These are phyloP conservation scores for Stachybotrys chartarum DNA, from an alignment of 2,329 filamentous ascomycete species.

Conservation along the genomic window DNA sequence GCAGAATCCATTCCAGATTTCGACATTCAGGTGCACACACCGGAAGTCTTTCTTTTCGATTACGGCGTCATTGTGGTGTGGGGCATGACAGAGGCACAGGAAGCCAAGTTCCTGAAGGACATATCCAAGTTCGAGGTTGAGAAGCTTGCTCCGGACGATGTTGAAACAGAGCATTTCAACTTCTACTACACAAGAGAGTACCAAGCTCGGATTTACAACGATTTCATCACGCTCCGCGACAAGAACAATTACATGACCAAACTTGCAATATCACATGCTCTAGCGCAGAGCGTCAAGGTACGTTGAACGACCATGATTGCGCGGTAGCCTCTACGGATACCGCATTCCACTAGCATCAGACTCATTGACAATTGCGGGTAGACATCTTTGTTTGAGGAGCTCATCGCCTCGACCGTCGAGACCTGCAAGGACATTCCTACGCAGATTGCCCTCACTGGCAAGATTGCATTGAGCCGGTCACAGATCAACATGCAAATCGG, in stretches of 20 bases:
- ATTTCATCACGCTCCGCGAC: constrained; percentile 92
- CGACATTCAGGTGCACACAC: constrained; percentile 81
- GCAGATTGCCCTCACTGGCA: constrained; percentile 87
- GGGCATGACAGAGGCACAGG: constrained; percentile 90
- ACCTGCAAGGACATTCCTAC: constrained; percentile 88
- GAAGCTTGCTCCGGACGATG: constrained; percentile 79
- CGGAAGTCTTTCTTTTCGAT: constrained; percentile 92
- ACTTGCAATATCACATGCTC: constrained; percentile 88
- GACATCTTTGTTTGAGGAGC: constrained; percentile 93
- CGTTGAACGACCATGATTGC: background rate
- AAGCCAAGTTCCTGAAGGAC: constrained; percentile 86
- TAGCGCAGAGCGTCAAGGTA: constrained; percentile 92
- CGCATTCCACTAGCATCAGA: constrained; percentile 9
- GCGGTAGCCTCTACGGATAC: background rate
- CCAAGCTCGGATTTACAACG: constrained; percentile 97
- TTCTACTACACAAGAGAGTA: constrained; percentile 99
- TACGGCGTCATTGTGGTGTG: constrained; percentile 98
- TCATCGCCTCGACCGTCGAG: constrained; percentile 89
- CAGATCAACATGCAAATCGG: constrained; percentile 99
- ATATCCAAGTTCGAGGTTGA: constrained; percentile 91
- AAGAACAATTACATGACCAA: constrained; percentile 98
- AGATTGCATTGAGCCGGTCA: constrained; percentile 77
- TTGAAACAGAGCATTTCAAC: constrained; percentile 97
- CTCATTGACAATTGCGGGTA: constrained; percentile 19
- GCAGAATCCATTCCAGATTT: constrained; percentile 58